These are phyloP conservation scores for Xerocomus minutiporus DNA, from an alignment of 1,284 basidiomycete genomes.

Conservation along the genomic window DNA sequence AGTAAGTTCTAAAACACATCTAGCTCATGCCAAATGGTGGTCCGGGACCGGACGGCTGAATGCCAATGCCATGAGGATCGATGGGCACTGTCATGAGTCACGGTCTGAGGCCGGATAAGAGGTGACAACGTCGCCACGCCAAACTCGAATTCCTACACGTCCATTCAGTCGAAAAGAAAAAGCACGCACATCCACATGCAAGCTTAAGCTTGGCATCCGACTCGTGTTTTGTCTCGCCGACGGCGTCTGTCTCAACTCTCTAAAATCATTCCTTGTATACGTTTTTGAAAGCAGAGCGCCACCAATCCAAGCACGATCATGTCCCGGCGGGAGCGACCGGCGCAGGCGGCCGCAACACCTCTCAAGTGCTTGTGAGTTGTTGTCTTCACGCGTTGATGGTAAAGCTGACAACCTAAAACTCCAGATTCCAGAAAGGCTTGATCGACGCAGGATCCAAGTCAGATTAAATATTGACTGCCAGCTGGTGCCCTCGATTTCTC, in stretches of 20 bases:
- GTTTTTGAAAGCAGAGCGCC: constrained; percentile 51
- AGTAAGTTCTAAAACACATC: not conserved
- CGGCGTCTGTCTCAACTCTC: constrained; percentile 61
- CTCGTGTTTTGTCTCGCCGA: constrained; percentile 71
- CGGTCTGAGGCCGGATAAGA: constrained; percentile 25
- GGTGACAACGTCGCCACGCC: constrained; percentile 16
- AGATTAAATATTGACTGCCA: no score
- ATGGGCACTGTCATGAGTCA: constrained; percentile 12
- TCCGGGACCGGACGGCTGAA: constrained; percentile 28
- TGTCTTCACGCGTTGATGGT: no score
- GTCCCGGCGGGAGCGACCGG: no score
- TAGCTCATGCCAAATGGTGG: constrained; percentile 29
- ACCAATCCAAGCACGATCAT: no score
- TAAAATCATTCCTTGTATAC: constrained; percentile 71
- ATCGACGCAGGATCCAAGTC: no score
- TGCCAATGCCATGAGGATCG: constrained; percentile 18
- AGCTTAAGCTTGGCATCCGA: constrained; percentile 73
- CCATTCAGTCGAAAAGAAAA: not conserved
- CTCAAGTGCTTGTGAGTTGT: constrained; percentile 14
- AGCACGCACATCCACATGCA: constrained; percentile 67
- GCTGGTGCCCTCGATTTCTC: no score
- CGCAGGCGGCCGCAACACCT: constrained; percentile 13
- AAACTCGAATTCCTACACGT: no score
- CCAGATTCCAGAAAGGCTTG: no score
- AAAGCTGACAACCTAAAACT: no score